Evolutionary conservation across 2,329 filamentous ascomycete genomes (phyloP).

Genomic region (Ophiocordyceps robertsii): DNA sequence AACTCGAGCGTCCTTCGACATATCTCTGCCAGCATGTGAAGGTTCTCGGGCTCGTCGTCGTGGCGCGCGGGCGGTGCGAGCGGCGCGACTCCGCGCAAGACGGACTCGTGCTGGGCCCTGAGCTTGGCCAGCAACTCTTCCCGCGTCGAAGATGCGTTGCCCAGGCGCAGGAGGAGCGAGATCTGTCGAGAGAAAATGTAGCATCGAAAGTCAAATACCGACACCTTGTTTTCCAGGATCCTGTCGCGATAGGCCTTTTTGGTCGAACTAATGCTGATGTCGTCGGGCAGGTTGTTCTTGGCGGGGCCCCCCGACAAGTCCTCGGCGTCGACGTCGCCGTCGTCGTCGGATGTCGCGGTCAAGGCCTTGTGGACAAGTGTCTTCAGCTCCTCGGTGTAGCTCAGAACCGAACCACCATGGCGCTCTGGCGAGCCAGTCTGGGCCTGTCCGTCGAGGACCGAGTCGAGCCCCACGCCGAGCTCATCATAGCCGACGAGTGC

Average conservation of each 20-base stretch:
- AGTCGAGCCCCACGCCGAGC: slow-evolving; percentile 74
- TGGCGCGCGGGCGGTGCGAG: slow-evolving; percentile 32
- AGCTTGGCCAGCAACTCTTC: slow-evolving; percentile 50
- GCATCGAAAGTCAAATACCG: slow-evolving; percentile 85
- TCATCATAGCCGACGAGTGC: slow-evolving; percentile 92
- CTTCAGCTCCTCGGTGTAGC: slow-evolving; percentile 61
- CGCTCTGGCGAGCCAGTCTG: slow-evolving; percentile 43
- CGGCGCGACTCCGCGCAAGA: slow-evolving; percentile 43
- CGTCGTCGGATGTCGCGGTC: slow-evolving; percentile 19
- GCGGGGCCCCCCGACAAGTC: slow-evolving; percentile 29
- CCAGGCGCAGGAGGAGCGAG: slow-evolving; percentile 65
- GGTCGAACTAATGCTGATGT: slow-evolving; percentile 47
- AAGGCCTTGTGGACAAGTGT: slow-evolving; percentile 40
- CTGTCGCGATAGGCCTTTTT: slow-evolving; percentile 81
- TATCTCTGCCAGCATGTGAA: slow-evolving; percentile 72
- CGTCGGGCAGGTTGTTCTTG: slow-evolving; percentile 28
- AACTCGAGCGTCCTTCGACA: slow-evolving; percentile 75
- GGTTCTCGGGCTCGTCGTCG: slow-evolving; percentile 55
- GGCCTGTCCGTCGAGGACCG: slow-evolving; percentile 63
- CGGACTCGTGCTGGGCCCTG: slow-evolving; percentile 46
- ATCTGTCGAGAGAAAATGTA: slow-evolving; percentile 91
- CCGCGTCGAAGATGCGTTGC: slow-evolving; percentile 54
- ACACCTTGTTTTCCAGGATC: slow-evolving; percentile 90
- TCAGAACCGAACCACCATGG: slow-evolving; percentile 59
- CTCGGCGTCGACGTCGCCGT: slow-evolving; percentile 26